phyloP scores from a whole-genome alignment of 2,329 filamentous ascomycete genomes.

The Trichocomaceae sp. region DNA sequence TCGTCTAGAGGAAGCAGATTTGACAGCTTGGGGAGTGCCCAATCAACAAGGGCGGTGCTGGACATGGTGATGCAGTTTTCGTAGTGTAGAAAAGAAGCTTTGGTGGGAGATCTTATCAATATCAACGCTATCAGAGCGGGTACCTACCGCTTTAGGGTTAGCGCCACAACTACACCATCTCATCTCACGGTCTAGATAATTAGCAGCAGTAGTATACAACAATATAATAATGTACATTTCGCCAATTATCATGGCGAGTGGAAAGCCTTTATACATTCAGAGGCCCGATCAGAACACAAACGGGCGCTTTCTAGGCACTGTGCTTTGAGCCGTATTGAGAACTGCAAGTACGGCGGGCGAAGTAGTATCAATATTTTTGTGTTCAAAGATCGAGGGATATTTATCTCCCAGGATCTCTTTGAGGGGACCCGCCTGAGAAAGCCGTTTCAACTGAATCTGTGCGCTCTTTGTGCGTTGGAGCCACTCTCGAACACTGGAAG shows the following conservation, averaged over 20 bases:
- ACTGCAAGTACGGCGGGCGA: not conserved
- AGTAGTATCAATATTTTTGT: not conserved
- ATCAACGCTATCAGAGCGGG: constrained; percentile 3
- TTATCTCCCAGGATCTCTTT: constrained; percentile 1
- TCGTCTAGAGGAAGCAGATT: constrained; percentile 79
- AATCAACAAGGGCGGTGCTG: constrained; percentile 35
- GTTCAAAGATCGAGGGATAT: not conserved
- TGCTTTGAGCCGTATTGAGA: not conserved
- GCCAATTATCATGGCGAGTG: too few relatives aligned
- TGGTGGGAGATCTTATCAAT: not conserved
- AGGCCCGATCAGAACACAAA: not conserved
- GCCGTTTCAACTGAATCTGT: not conserved
- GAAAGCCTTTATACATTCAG: too few relatives aligned
- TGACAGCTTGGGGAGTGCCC: constrained; percentile 65
- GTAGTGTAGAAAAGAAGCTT: not conserved
- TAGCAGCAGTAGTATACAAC: too few relatives aligned
- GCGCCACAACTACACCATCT: not conserved
- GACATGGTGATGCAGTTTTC: constrained; percentile 20
- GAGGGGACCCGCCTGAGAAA: not conserved
- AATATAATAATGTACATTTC: too few relatives aligned
- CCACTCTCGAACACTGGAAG: not conserved
- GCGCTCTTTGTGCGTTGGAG: not conserved
- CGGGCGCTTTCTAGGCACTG: not conserved
- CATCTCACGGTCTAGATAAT: too few relatives aligned
- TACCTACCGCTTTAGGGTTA: not conserved